Percentiles rank a stretch among this genome's conserved stretches.
Evolutionary conservation across 371 early-diverging fungal genomes (phyloP).

Genomic region (Cokeromyces recurvatus): DNA sequence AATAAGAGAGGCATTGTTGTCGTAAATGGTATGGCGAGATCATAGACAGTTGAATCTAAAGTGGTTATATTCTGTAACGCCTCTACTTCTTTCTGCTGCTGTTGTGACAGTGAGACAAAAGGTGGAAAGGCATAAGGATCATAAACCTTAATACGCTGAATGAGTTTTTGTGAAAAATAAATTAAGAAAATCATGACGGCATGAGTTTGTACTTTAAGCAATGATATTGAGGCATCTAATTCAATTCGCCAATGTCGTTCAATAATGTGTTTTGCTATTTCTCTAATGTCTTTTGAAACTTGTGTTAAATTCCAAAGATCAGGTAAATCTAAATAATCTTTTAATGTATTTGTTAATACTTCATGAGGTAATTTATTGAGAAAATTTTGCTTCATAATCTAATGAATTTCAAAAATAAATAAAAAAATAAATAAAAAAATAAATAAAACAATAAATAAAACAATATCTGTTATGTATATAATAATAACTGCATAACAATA

Average conservation of each 20-base stretch:
- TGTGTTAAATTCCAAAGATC: constrained; percentile 4
- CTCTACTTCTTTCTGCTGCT: background rate
- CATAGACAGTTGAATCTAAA: background rate
- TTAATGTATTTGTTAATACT: background rate
- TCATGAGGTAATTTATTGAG: constrained; percentile 1
- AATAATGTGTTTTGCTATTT: background rate
- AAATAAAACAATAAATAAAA: no score
- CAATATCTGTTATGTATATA: no score
- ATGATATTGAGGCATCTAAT: background rate
- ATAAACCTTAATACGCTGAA: constrained; percentile 5
- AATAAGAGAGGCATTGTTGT: no score
- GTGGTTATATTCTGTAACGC: background rate
- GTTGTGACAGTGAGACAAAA: background rate
- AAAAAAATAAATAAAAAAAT: no score
- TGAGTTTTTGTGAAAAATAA: background rate
- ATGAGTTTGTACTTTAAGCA: background rate
- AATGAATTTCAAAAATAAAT: no score
- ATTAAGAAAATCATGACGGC: background rate
- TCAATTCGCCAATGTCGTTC: background rate
- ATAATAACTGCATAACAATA: no score
- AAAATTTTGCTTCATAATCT: background rate
- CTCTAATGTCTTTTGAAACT: constrained; percentile 1
- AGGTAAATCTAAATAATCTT: background rate
- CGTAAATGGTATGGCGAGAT: no score
- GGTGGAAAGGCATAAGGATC: constrained; percentile 8